Evolutionary conservation across 345 rosid genomes (phyloP).

Genomic region (Citrus trifoliata): DNA sequence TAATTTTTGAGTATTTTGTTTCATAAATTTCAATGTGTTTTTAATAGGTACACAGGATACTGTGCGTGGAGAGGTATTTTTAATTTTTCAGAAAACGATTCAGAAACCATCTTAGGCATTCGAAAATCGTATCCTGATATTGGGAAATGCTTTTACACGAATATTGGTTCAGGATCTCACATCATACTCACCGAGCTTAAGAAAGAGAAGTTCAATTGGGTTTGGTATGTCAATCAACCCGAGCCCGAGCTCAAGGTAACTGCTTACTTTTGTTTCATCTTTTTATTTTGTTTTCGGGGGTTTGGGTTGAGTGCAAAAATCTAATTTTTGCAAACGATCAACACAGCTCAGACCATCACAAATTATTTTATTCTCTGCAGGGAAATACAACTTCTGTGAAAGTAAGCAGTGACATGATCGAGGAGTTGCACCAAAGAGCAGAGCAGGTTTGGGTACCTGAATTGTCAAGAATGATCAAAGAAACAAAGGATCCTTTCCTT

Average conservation of each 20-base stretch:
- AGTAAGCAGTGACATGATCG: conserved; percentile 49
- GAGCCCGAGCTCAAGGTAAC: conserved; percentile 62
- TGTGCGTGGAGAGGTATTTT: conserved; percentile 92
- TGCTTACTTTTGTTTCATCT: not conserved
- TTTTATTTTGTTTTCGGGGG: not conserved
- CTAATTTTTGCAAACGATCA: no score
- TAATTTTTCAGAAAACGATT: no score
- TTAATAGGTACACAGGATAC: conserved; percentile 65
- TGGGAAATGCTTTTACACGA: no score
- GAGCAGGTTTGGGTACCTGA: conserved; percentile 62
- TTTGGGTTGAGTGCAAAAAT: no score
- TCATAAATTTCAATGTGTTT: not conserved
- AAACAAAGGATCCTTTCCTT: conserved; percentile 67
- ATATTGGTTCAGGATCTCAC: conserved; percentile 42
- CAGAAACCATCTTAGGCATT: no score
- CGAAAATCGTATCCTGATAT: no score
- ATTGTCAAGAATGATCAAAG: conserved; percentile 49
- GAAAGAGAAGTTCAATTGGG: conserved; percentile 61
- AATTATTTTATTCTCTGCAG: conserved; percentile 22
- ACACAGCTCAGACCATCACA: no score
- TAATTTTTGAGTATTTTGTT: not conserved
- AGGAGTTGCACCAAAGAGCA: conserved; percentile 53
- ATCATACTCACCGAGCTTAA: conserved; percentile 49
- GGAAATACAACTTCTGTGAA: conserved; percentile 60
- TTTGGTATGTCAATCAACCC: conserved; percentile 65